Conservation (phyloP, 1,284 basidiomycete species). For the Leccinum laetum region DNA sequence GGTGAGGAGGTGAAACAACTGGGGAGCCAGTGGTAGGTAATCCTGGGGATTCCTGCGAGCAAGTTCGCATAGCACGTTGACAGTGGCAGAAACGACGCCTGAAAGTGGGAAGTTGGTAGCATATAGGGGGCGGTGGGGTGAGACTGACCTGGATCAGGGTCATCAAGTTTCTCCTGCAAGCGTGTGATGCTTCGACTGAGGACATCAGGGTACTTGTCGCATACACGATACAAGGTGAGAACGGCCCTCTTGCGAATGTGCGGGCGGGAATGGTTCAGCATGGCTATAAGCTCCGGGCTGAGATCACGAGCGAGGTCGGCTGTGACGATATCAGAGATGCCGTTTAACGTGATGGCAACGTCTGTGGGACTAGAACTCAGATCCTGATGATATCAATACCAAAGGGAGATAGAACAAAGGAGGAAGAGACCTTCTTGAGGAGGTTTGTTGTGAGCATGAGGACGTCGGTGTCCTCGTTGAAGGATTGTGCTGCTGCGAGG, state of each 20-base stretch:
- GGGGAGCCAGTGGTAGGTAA: conserved; percentile 86
- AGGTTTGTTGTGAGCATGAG: conserved; percentile 98
- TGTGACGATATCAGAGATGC: conserved; percentile 87
- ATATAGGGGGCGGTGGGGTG: neutral
- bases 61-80: conserved; percentile 95
- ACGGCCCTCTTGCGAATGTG: conserved; percentile 90
- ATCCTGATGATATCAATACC: conserved; percentile 55
- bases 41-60: conserved; percentile 77
- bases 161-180: conserved; percentile 85
- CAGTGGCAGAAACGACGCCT: conserved; percentile 92
- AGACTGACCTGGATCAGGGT: conserved; percentile 73
- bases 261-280: conserved; percentile 91
- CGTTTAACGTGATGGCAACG: conserved; percentile 82
- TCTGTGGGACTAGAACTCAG: conserved; percentile 77
- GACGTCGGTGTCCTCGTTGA: conserved; percentile 93
- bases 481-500: conserved; percentile 92
- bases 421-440: conserved; percentile 84
- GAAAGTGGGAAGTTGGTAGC: conserved; percentile 2
- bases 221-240: conserved; percentile 77
- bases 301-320: conserved; percentile 90
- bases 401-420: neutral
- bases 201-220: conserved; percentile 80
- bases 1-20: conserved; percentile 93
- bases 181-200: conserved; percentile 65
- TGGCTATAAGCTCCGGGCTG: conserved; percentile 81